These are phyloP conservation scores for Plasmodiophora brassicae DNA, from an alignment of 208 protist genomes.

Conservation along the genomic window DNA sequence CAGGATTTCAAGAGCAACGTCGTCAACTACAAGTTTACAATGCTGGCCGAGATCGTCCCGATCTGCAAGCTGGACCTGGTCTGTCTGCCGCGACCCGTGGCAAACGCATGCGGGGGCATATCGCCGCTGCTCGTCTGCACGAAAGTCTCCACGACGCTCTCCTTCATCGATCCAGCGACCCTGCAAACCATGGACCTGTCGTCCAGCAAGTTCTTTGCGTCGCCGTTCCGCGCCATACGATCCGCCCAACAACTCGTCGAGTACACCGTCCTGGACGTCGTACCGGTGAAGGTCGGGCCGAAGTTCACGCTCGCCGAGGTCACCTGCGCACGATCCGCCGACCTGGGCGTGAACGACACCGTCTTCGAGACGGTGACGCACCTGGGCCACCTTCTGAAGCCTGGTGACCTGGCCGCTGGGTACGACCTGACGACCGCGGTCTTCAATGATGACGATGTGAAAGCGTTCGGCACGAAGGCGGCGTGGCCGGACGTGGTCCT, in stretches of 20 bases:
- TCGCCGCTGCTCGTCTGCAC: conserved; percentile 83
- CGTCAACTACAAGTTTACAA: conserved; percentile 93
- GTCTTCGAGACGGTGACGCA: conserved; percentile 65
- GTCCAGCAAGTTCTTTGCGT: conserved; percentile 80
- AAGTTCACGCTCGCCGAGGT: conserved; percentile 78
- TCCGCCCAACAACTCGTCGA: conserved; percentile 76
- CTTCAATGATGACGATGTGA: conserved; percentile 76
- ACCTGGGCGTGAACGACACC: conserved; percentile 87
- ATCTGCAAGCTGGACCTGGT: conserved; percentile 91
- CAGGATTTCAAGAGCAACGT: conserved; percentile 96
- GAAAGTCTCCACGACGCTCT: conserved; percentile 85
- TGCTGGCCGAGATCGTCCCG: conserved; percentile 92
- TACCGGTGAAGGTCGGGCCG: not conserved
- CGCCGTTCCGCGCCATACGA: conserved; percentile 77
- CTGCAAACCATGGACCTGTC: conserved; percentile 82
- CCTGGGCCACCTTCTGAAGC: conserved; percentile 58
- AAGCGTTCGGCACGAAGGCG: not conserved
- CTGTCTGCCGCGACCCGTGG: conserved; percentile 76
- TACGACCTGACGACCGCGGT: conserved; percentile 78
- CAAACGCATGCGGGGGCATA: conserved; percentile 72
- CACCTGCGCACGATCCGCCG: conserved; percentile 81
- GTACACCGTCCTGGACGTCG: conserved; percentile 88
- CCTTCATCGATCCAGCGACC: conserved; percentile 89
- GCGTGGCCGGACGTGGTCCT: conserved; percentile 43
- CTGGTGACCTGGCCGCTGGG: conserved; percentile 85